Percentiles rank a stretch among this genome's conserved stretches.
Evolutionary conservation across 495 filamentous ascomycete species (phyloP).

Genomic region (Daldinia caldariorum): DNA sequence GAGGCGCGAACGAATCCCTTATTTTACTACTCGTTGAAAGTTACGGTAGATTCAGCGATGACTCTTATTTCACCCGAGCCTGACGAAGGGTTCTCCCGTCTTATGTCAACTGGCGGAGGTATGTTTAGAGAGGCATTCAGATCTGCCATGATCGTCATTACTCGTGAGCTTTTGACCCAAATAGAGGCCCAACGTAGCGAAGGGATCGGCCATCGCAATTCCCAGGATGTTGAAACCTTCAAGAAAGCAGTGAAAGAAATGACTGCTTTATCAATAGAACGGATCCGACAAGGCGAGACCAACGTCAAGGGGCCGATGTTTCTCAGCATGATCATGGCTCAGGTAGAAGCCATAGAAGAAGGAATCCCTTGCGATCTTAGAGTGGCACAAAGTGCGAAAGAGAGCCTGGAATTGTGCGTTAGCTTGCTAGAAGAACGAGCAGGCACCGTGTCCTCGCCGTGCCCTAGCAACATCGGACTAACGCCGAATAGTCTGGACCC

Average conservation of each 20-base stretch:
- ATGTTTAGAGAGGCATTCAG: conserved; percentile 60
- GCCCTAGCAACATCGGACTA: conserved; percentile 18
- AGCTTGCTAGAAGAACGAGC: conserved; percentile 38
- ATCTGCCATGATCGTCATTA: conserved; percentile 48
- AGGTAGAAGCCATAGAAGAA: conserved; percentile 51
- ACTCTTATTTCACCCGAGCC: conserved; percentile 59
- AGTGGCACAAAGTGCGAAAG: conserved; percentile 40
- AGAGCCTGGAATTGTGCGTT: conserved; percentile 47
- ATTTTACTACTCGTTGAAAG: conserved; percentile 67
- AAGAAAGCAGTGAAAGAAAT: conserved; percentile 51
- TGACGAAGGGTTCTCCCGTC: conserved; percentile 52
- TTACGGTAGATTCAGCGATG: conserved; percentile 61
- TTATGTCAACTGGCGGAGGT: conserved; percentile 57
- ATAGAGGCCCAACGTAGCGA: conserved; percentile 47
- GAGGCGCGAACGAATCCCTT: conserved; percentile 59
- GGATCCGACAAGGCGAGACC: conserved; percentile 60
- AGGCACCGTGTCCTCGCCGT: conserved; percentile 13
- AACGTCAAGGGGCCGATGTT: conserved; percentile 62
- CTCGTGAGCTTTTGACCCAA: conserved; percentile 53
- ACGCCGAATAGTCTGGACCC: conserved; percentile 30
- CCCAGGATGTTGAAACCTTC: conserved; percentile 44
- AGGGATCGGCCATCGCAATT: conserved; percentile 43
- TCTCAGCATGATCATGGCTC: conserved; percentile 56
- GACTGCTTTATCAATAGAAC: conserved; percentile 49
- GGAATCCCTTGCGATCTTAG: conserved; percentile 38